Percentiles rank a stretch among this genome's conserved stretches.
Evolutionary conservation across 176 grass and related monocot species (phyloP).

Genomic region (Bromus sterilis): DNA sequence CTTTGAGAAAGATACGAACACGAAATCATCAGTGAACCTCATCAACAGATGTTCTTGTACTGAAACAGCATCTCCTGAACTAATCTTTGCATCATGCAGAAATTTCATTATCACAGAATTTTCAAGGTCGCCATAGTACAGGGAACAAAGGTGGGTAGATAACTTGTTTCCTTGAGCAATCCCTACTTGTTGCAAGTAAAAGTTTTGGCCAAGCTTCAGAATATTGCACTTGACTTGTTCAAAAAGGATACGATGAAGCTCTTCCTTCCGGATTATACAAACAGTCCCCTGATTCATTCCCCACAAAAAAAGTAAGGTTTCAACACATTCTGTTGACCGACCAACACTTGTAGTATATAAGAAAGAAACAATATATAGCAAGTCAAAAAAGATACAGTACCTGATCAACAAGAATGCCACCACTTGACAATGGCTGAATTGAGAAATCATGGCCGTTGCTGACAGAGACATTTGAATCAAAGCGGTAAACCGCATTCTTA

Average conservation of each 20-base stretch:
- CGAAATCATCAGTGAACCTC: conserved; percentile 81
- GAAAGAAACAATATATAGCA: background rate
- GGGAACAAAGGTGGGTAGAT: conserved; percentile 77
- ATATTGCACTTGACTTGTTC: conserved; percentile 62
- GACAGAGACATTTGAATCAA: conserved; percentile 44
- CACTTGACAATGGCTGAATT: conserved; percentile 51
- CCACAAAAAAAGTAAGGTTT: background rate
- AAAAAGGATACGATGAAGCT: conserved; percentile 36
- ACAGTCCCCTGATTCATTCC: conserved; percentile 41
- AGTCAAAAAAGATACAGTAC: conserved; percentile 34
- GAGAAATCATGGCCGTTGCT: conserved; percentile 30
- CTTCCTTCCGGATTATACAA: conserved; percentile 34
- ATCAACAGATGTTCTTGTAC: conserved; percentile 46
- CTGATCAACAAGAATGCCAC: conserved; percentile 76
- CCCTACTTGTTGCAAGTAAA: conserved; percentile 73
- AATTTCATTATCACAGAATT: conserved; percentile 44
- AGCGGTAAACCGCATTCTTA: conserved; percentile 24
- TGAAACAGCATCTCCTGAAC: conserved; percentile 15
- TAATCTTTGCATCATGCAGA: conserved; percentile 26
- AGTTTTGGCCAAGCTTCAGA: conserved; percentile 60
- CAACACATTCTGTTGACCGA: background rate
- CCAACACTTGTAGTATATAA: background rate
- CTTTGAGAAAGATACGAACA: conserved; percentile 81
- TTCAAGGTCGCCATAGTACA: conserved; percentile 82
- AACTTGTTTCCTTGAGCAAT: conserved; percentile 79